Evolutionary conservation across 202 grass and related monocot genomes (phyloP), one percentile per base, ranked within the genome.

Genomic region (Tripidium arundinaceum): DNA sequence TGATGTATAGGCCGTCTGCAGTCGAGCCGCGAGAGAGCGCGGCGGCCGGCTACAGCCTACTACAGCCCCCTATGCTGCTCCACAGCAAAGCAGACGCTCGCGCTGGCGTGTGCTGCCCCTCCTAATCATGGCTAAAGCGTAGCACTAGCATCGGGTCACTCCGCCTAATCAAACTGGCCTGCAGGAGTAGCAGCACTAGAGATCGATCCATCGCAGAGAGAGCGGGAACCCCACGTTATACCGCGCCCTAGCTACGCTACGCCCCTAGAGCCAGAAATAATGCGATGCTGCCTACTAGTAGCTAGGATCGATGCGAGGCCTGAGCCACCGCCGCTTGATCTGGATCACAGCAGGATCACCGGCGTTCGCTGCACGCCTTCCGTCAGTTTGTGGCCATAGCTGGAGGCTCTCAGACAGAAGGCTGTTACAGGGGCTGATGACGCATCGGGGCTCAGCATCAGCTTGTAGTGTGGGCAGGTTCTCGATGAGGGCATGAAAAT

Each of bases 141-240:
- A 68, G 79, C 78, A 78, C 29, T 86, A 68, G 79, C 87, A 83
- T 89, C 42, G 83, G 87, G 83, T 89, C 87, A 89, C 79, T 31
- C 36, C 22, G 19, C 46, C 42, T 66, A 80, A 86, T 42, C 60
- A 73, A 65, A 79, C 24, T 25, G 22, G 2, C n/a, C n/a, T n/a
- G n/a, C n/a, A n/a, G n/a, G n/a, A 4, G 0, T n/a, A n/a, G n/a
- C n/a, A n/a, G n/a, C 46, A 7, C 14, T 50, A 50, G 47, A 50
- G 47, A 50, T 19, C 15, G 6, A n/a, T n/a, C n/a, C n/a, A 19
- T 42, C 41, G 12, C 11, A 1, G 49, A 52, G 18, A 6, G 49
- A 25, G 28, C 61, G 28, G 7, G 3, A 16, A 29, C 27, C 61
- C 28, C 11, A 28, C 55, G 26, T 72, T 79, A 62, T 52, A 41